Conservation (phyloP, 768 basidiomycete genomes). For the Tulasnella sp. region DNA sequence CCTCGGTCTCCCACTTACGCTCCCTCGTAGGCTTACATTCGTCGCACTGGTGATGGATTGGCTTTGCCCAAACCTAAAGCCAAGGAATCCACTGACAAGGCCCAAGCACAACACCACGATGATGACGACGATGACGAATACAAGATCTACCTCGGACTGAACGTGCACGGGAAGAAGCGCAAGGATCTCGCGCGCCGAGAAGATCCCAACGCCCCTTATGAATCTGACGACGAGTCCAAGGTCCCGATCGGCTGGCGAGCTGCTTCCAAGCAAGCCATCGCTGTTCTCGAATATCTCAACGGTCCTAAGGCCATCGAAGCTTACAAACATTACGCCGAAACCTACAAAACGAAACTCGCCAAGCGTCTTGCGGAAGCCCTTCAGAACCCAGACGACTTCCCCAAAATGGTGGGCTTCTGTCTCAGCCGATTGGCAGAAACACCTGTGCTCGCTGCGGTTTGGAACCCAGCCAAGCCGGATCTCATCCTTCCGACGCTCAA, state of each 20-base stretch:
- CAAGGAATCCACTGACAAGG: conserved; percentile 25
- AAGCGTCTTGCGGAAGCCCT: conserved; percentile 41
- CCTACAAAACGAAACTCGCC: conserved; percentile 44
- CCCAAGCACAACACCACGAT: conserved; percentile 36
- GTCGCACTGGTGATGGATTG: conserved; percentile 45
- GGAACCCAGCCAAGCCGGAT: neutral
- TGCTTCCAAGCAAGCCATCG: conserved; percentile 29
- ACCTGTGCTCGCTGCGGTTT: conserved; percentile 47
- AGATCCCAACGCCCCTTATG: conserved; percentile 45
- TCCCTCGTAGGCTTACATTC: conserved; percentile 44
- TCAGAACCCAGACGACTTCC: conserved; percentile 43
- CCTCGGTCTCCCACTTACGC: neutral
- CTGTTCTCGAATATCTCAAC: conserved; percentile 47
- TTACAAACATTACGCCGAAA: conserved; percentile 48
- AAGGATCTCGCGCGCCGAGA: conserved; percentile 49
- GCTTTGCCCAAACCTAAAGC: conserved; percentile 30
- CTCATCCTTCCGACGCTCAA: conserved; percentile 38
- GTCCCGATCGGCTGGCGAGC: conserved; percentile 48
- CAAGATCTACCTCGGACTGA: conserved; percentile 52
- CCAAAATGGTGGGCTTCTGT: conserved; percentile 50
- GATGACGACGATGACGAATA: conserved; percentile 35
- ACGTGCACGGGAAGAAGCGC: conserved; percentile 60
- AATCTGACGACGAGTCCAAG: conserved; percentile 18
- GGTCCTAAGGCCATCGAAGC: conserved; percentile 48
- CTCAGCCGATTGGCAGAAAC: conserved; percentile 50